Conservation (phyloP, 306 rosid species). For the Pyrus pyrifolia region DNA sequence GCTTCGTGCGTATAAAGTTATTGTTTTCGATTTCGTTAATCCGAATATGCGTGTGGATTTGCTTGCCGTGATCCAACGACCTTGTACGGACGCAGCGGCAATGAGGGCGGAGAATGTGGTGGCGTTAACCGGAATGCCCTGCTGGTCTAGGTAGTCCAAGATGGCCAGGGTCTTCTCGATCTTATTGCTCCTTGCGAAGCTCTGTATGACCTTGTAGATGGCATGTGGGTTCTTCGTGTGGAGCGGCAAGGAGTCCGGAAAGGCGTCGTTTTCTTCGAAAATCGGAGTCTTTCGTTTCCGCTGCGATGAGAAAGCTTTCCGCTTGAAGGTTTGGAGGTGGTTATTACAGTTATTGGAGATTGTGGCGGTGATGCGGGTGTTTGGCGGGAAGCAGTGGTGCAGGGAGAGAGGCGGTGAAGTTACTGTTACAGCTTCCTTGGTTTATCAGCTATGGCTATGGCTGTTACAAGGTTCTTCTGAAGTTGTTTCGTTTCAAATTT, state of each 20-base stretch:
- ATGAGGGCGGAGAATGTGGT: conserved; percentile 64
- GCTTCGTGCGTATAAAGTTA: conserved; percentile 43
- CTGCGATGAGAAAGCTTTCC: conserved; percentile 18
- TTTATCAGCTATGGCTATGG: not conserved
- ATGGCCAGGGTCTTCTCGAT: conserved; percentile 46
- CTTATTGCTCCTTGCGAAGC: conserved; percentile 45
- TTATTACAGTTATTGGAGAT: not conserved
- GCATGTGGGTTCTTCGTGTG: conserved; percentile 59
- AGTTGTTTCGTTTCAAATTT: not conserved
- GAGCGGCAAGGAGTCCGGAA: conserved; percentile 64
- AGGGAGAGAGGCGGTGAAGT: conserved; percentile 21
- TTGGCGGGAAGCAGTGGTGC: conserved; percentile 31
- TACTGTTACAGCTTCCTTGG: conserved; percentile 35
- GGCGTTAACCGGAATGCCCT: conserved; percentile 55
- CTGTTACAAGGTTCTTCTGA: not conserved
- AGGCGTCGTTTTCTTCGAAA: conserved; percentile 46
- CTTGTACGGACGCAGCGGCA: conserved; percentile 54
- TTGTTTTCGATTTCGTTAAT: conserved; percentile 52
- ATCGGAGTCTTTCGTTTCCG: conserved; percentile 2
- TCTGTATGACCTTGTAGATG: conserved; percentile 48
- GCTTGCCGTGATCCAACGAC: conserved; percentile 33
- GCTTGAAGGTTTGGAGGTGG: conserved; percentile 8
- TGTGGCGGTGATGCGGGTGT: conserved; percentile 13
- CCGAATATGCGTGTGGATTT: conserved; percentile 42
- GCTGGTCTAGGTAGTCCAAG: conserved; percentile 59